Conservation (phyloP, 176 grass and related monocot genomes). For the Carex pumila region DNA sequence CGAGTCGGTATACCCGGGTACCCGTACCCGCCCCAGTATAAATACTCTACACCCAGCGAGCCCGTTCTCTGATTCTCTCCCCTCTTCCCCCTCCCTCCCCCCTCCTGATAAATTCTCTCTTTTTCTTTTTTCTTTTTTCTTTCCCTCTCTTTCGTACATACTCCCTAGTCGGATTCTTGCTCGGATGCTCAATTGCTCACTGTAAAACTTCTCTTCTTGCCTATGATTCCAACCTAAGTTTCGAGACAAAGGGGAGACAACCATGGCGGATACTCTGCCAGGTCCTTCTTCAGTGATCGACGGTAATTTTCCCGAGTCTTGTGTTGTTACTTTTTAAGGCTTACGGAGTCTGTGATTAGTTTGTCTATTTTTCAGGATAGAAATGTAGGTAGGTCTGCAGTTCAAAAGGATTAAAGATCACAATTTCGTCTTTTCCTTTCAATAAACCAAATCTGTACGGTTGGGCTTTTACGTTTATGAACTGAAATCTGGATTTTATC, state of each 20-base stretch:
- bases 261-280: background rate
- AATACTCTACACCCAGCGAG: background rate
- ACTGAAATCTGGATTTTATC: background rate
- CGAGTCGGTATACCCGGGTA: too few species aligned
- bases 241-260: background rate
- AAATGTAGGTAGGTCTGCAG: background rate
- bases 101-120: background rate
- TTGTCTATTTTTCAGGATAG: background rate
- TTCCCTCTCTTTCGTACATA: background rate
- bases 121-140: background rate
- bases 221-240: background rate
- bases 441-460: background rate
- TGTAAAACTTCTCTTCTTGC: background rate
- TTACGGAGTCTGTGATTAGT: background rate
- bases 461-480: background rate
- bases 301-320: background rate
- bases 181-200: background rate
- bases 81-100: background rate
- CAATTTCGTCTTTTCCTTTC: background rate
- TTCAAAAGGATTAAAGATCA: background rate
- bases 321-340: background rate
- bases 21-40: too few species aligned
- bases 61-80: background rate
- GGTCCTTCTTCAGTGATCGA: conserved; percentile 4
- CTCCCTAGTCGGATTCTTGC: background rate